Evolutionary conservation across 2,329 filamentous ascomycete species (phyloP).

Genomic region (Colletotrichum tabaci): DNA sequence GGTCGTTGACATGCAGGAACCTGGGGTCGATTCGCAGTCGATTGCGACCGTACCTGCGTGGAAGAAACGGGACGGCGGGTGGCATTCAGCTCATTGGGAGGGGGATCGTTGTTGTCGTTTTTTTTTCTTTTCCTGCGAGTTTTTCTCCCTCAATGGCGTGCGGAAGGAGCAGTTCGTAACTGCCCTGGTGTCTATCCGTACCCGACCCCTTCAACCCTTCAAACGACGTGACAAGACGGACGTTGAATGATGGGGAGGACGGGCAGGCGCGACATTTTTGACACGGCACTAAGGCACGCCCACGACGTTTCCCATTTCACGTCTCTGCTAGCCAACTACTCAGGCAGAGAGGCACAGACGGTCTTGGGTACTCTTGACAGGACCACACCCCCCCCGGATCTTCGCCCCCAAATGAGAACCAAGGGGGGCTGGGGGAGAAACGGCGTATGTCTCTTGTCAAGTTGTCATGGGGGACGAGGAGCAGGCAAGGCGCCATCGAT

Average conservation of each 20-base stretch:
- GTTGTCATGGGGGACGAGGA: not conserved
- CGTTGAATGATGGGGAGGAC: constrained; percentile 5
- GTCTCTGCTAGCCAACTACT: not conserved
- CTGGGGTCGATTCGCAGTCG: constrained; percentile 16
- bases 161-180: not conserved
- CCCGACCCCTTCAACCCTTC: not conserved
- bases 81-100: not conserved
- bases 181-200: constrained; percentile 12
- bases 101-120: not conserved
- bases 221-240: not conserved
- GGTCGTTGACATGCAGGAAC: constrained; percentile 26
- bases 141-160: too few species aligned
- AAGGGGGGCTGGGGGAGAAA: not conserved
- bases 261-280: constrained; percentile 18
- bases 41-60: constrained; percentile 19
- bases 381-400: not conserved
- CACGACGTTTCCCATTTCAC: constrained; percentile 8
- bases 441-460: not conserved
- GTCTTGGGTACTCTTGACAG: not conserved
- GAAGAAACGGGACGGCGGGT: constrained; percentile 21
- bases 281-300: constrained; percentile 34
- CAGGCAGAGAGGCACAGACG: constrained; percentile 1
- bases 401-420: not conserved
- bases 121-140: too few species aligned
- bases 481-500: not conserved